A percentile compares a stretch with the other conserved stretches of the same genome.
Evolutionary conservation across 768 basidiomycete species (phyloP).

Genomic region (Xerocomellus amylosporus): DNA sequence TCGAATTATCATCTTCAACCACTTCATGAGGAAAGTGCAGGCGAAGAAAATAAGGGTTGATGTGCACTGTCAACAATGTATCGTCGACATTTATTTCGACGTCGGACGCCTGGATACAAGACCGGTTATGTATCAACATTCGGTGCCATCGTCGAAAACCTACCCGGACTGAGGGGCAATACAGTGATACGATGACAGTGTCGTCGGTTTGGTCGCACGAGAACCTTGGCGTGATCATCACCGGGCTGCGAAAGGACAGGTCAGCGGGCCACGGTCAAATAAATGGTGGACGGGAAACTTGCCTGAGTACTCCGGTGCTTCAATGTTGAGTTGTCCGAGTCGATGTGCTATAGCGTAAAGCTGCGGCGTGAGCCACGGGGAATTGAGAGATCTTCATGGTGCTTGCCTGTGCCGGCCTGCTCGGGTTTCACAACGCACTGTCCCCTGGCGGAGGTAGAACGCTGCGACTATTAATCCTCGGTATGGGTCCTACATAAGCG

Average conservation of each 20-base stretch:
- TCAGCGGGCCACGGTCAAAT: neutral
- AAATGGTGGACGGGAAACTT: neutral
- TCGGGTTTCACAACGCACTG: neutral
- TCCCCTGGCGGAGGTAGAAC: slow-evolving; percentile 6
- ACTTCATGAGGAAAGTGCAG: slow-evolving; percentile 69
- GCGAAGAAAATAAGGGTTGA: slow-evolving; percentile 83
- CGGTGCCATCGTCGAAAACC: slow-evolving; percentile 20
- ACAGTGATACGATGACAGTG: slow-evolving; percentile 56
- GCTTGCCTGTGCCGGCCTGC: neutral
- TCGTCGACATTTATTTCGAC: slow-evolving; percentile 76
- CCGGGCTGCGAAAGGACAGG: neutral
- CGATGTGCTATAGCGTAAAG: neutral
- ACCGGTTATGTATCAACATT: slow-evolving; percentile 13
- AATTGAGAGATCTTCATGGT: neutral
- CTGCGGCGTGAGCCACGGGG: neutral
- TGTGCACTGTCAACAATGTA: slow-evolving; percentile 65
- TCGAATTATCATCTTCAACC: slow-evolving; percentile 61
- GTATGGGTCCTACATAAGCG: slow-evolving; percentile 4
- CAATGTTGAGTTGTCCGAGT: neutral
- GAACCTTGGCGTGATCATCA: slow-evolving; percentile 78
- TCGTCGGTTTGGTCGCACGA: slow-evolving; percentile 60
- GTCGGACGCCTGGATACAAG: slow-evolving; percentile 63
- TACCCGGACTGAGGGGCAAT: slow-evolving; percentile 73
- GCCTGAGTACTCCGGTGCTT: neutral
- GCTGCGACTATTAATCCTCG: neutral